Percentiles rank a stretch among this genome's conserved stretches.
Evolutionary conservation across 306 rosid genomes (phyloP).

Genomic region (Quercus parvula): DNA sequence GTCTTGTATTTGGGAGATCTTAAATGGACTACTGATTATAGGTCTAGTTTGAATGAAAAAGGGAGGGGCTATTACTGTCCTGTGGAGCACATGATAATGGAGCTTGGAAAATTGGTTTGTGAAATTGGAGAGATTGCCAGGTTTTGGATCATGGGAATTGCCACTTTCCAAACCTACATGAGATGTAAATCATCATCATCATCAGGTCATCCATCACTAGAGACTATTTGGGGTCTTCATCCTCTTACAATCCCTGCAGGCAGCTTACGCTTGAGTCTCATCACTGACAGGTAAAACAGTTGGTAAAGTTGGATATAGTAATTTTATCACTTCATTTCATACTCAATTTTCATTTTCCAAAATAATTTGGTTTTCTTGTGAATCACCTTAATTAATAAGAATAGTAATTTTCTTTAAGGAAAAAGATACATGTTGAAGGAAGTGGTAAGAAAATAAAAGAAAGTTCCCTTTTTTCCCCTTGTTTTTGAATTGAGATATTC

Average conservation of each 20-base stretch:
- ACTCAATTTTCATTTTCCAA: conserved; percentile 13
- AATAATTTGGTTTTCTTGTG: conserved; percentile 13
- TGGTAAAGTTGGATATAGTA: conserved; percentile 32
- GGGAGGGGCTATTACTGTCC: conserved; percentile 60
- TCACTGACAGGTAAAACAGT: conserved; percentile 63
- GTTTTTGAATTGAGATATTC: conserved; percentile 14
- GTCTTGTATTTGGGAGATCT: conserved; percentile 89
- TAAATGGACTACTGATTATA: conserved; percentile 60
- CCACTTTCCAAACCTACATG: conserved; percentile 83
- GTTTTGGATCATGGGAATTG: conserved; percentile 82
- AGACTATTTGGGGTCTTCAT: conserved; percentile 77
- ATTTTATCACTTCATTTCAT: conserved; percentile 19
- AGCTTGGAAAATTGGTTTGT: conserved; percentile 73
- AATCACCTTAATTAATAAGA: neutral
- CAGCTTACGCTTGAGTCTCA: conserved; percentile 75
- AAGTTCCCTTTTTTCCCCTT: conserved; percentile 4
- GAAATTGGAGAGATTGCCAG: conserved; percentile 42
- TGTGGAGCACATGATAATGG: conserved; percentile 74
- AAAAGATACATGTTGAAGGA: conserved; percentile 1
- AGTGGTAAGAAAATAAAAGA: conserved; percentile 18
- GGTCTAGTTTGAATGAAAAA: conserved; percentile 26
- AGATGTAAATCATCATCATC: conserved; percentile 42
- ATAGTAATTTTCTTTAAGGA: conserved; percentile 23
- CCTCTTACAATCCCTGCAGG: conserved; percentile 76
- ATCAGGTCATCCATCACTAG: conserved; percentile 68